These are phyloP conservation scores for Ogataea minuta DNA, from an alignment of 805 yeast species.

Conservation along the genomic window DNA sequence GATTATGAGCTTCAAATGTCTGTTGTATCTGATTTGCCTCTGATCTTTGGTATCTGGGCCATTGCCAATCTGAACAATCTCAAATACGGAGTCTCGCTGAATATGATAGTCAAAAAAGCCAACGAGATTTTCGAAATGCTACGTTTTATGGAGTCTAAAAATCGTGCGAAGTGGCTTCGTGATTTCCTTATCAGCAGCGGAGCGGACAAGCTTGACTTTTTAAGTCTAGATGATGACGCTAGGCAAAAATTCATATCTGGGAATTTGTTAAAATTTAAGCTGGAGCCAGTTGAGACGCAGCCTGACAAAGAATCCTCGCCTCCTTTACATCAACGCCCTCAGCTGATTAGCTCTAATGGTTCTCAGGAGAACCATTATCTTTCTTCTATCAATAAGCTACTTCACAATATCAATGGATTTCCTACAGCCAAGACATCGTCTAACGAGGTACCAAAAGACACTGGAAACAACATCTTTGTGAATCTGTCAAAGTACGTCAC, in stretches of 20 bases:
- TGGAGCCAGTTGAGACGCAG: constrained; percentile 13
- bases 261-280: constrained; percentile 18
- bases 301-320: constrained; percentile 4
- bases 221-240: constrained; percentile 26
- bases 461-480: constrained; percentile 14
- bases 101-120: constrained; percentile 38
- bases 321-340: constrained; percentile 9
- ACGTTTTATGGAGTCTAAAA: constrained; percentile 53
- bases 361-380: constrained; percentile 24
- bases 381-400: constrained; percentile 31
- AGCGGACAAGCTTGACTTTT: constrained; percentile 28
- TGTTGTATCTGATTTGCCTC: constrained; percentile 61
- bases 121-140: constrained; percentile 58
- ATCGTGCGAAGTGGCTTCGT: constrained; percentile 60
- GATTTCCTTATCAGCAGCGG: constrained; percentile 48
- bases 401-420: constrained; percentile 32
- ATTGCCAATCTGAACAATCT: constrained; percentile 59
- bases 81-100: constrained; percentile 49
- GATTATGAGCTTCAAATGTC: constrained; percentile 32
- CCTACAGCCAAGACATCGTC: constrained; percentile 16
- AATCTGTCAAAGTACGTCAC: constrained; percentile 24
- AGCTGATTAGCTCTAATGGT: constrained; percentile 12
- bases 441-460: constrained; percentile 14
- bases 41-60: constrained; percentile 66
- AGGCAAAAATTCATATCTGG: constrained; percentile 25